Base-by-base conservation (phyloP, 1,284 basidiomycete species). In the Anthracocystis setariae region DNA sequence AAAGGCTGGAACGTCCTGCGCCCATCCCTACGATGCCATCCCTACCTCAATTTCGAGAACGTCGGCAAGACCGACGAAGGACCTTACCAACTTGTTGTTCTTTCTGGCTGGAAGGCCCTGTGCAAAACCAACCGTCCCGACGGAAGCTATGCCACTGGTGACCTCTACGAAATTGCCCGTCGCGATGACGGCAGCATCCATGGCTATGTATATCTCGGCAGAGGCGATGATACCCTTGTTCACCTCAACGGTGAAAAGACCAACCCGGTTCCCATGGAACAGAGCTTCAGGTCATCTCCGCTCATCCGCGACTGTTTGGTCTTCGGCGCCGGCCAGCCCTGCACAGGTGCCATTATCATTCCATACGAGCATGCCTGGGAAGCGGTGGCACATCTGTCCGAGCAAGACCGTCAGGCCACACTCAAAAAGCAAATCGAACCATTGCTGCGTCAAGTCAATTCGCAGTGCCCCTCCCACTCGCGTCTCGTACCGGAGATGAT, bases 1-100 rank as follows among this genome's bases (percentile, higher is more conserved):
- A 88, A 88, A 73, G 86, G 78, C 23, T 90, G 89, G 89, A 88
- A 88, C 73, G 89, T 87, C 84, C 79, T 88, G 27, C 82, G 86
- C 33, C 81, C 81, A 13, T 81, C 74, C 12, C 13, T 44, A 5
- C 51, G 58, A 9, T 38, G 44, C 9, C 51, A 42, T 1, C 57
- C 66, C 3, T 67, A 57, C 24, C 55, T 68, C 51, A 52, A 53
- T 21, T 68, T 69, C 29, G 64, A 71, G 25, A 63, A 73, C 24
- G 40, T 39, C 24, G 61, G 65, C 20, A 65, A 39, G 9, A 49
- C 47, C 23, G 53, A 69, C 3, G 51, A 67, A 12, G 62, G 67
- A 17, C 63, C 85, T 0, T 88, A 84, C 67, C 89, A 90, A 74
- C 83, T 88, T 4, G 85, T 87, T 33, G 85, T 89, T 46, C 83